Base-by-base conservation (phyloP, 2,329 filamentous ascomycete species). In the Aspergillus hiratsukae region DNA sequence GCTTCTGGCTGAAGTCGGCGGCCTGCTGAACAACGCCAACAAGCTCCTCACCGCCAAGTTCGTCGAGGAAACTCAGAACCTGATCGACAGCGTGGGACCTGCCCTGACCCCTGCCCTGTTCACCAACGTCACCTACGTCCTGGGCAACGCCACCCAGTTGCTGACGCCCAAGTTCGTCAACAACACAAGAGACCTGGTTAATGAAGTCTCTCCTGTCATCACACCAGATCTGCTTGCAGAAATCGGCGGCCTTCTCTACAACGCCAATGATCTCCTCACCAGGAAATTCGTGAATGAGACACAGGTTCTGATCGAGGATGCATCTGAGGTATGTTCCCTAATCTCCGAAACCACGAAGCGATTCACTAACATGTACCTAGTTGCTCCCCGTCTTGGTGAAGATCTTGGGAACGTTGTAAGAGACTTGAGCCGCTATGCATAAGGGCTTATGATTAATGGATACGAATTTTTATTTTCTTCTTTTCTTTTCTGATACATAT, bases 111-210 rank as follows among this genome's bases (percentile, higher is more conserved):
- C 64, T 57, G 57, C 67, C 56, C 62, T 70, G 10, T 65, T 72
- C 37, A 56, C 62, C 48, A 66, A 68, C 43, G 58, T 72, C 46
- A 61, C 60, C 31, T 65, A 61, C 55, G 61, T 72, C 29, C 59
- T 72, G 21, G 66, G 63, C 43, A 72, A 72, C 51, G 70, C 66
- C 7, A 69, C 68, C 19, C 51, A 28, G 5, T 58, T 72, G 21
- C 60, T 72, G 45, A 69, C 67, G 1, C 64, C 69, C 31, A 58
- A 59, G 43, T 72, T 72, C 48, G 67, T 72, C 48, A 55, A 60
- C 21, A 67, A 69, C 21, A 72, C 70, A 2, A 59, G 59, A 11
- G 57, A 57, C 23, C 60, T 72, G 14, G 64, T 72, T 54, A 61
- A 62, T 19, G 68, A 64, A 17, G 66, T 69, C 21, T 64, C 65